Evolutionary conservation across 2,329 filamentous ascomycete genomes (phyloP).

Genomic region (Pseudogymnoascus verrucosus): DNA sequence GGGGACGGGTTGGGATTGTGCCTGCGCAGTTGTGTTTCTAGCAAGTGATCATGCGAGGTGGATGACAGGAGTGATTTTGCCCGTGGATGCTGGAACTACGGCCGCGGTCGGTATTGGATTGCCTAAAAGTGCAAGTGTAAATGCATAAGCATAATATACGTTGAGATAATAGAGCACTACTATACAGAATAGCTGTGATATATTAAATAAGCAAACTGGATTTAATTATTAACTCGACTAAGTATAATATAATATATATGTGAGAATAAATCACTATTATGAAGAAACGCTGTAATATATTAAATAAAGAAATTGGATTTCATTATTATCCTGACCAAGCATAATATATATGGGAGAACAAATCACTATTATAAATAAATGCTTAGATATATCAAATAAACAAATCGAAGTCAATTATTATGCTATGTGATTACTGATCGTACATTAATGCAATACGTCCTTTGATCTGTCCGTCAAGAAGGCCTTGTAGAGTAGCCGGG

Average conservation of each 20-base stretch:
- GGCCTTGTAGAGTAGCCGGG: slow-evolving; percentile 26
- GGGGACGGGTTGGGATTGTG: slow-evolving; percentile 46
- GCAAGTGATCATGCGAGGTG: slow-evolving; percentile 43
- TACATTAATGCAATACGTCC: slow-evolving; percentile 10
- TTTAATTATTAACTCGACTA: too few relatives aligned
- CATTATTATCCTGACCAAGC: background rate
- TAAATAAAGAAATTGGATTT: background rate
- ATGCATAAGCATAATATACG: background rate
- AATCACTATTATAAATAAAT: background rate
- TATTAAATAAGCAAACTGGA: too few relatives aligned
- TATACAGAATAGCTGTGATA: too few relatives aligned
- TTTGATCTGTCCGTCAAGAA: slow-evolving; percentile 31
- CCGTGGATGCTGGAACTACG: slow-evolving; percentile 40
- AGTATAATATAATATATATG: too few relatives aligned
- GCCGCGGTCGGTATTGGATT: slow-evolving; percentile 27
- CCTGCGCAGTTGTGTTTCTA: slow-evolving; percentile 42
- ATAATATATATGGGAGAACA: background rate
- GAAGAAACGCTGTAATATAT: background rate
- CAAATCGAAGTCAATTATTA: background rate
- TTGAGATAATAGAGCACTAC: too few relatives aligned
- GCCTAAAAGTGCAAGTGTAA: background rate
- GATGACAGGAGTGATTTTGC: slow-evolving; percentile 40
- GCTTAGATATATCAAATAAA: background rate
- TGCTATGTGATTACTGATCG: background rate
- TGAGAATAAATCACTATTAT: background rate